Evolutionary conservation across 75 land plant genomes (phyloP).

Genomic region (Pseudotsuga menziesii): DNA sequence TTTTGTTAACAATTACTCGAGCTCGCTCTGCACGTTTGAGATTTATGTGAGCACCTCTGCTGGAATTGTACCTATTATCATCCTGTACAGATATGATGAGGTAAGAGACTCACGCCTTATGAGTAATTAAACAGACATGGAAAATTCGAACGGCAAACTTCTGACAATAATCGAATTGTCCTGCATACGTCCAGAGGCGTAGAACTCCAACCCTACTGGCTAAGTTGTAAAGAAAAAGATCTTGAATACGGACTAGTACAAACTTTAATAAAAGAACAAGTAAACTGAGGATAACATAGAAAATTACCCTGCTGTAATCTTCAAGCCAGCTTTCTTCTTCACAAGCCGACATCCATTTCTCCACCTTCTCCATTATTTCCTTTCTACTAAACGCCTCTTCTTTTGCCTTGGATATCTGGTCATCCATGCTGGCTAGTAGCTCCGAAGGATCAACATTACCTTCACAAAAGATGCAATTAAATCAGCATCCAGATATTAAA

Average conservation of each 20-base stretch:
- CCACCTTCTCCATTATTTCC: slow-evolving; percentile 90
- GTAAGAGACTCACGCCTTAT: too few relatives aligned
- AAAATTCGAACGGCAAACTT: too few relatives aligned
- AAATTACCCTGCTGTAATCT: slow-evolving; percentile 84
- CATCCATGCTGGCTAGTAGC: slow-evolving; percentile 77
- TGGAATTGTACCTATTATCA: slow-evolving; percentile 81
- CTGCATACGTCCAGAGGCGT: background rate
- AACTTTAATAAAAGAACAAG: background rate
- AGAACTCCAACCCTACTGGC: slow-evolving; percentile 5
- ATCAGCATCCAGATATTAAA: slow-evolving; percentile 2
- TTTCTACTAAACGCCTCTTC: slow-evolving; percentile 88
- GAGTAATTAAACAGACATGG: too few relatives aligned
- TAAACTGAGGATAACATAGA: background rate
- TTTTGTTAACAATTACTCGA: slow-evolving; percentile 78
- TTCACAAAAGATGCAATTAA: slow-evolving; percentile 4
- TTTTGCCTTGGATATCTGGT: slow-evolving; percentile 77
- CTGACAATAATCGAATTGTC: too few relatives aligned
- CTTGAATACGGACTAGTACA: background rate
- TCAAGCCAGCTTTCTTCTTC: slow-evolving; percentile 99
- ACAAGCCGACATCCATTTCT: slow-evolving; percentile 97
- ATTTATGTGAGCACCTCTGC: slow-evolving; percentile 95
- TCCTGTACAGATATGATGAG: slow-evolving; percentile 41
- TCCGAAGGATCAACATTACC: slow-evolving; percentile 88
- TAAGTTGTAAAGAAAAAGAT: too few relatives aligned
- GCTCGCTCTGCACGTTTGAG: slow-evolving; percentile 97